Conservation (phyloP, 129 eudicot species). For the Lactuca saligna region DNA sequence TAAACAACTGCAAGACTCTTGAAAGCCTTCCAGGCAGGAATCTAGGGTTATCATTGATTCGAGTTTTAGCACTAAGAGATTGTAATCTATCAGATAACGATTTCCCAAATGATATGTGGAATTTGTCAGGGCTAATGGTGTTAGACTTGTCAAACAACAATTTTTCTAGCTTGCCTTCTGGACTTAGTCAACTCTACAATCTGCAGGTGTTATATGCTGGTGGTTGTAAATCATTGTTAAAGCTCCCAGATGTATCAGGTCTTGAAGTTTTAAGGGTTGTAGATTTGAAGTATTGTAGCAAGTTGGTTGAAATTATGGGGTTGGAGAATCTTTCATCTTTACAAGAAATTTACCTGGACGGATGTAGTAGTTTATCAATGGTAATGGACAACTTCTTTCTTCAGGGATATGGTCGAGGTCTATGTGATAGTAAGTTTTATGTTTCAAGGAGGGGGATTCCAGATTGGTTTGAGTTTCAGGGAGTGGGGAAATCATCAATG, state of each 20-base stretch:
- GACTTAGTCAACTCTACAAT: slow-evolving; percentile 18
- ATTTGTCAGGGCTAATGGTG: slow-evolving; percentile 12
- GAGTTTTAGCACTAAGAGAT: slow-evolving; percentile 3
- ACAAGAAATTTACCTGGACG: background rate
- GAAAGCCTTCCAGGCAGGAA: background rate
- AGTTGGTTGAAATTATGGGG: slow-evolving; percentile 16
- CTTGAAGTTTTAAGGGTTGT: background rate
- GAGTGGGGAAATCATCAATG: background rate
- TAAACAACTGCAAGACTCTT: slow-evolving; percentile 14
- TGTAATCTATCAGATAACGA: slow-evolving; percentile 21
- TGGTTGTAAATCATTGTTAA: slow-evolving; percentile 14
- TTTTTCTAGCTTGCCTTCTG: slow-evolving; percentile 15
- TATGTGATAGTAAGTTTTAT: slow-evolving; percentile 11
- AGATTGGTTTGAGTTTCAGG: slow-evolving; percentile 19
- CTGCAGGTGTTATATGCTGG: slow-evolving; percentile 8
- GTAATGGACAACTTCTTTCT: slow-evolving; percentile 6
- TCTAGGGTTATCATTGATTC: background rate
- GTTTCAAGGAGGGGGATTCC: slow-evolving; percentile 16
- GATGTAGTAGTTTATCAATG: slow-evolving; percentile 11
- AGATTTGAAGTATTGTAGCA: background rate
- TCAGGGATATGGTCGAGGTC: background rate
- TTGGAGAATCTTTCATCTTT: slow-evolving; percentile 18
- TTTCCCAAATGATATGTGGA: slow-evolving; percentile 25
- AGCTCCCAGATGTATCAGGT: slow-evolving; percentile 13
- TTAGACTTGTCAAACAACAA: slow-evolving; percentile 21